Percentiles rank a stretch among this genome's conserved stretches.
phyloP scores from a whole-genome alignment of 139 green algal species.

The Chlorella ohadii region DNA sequence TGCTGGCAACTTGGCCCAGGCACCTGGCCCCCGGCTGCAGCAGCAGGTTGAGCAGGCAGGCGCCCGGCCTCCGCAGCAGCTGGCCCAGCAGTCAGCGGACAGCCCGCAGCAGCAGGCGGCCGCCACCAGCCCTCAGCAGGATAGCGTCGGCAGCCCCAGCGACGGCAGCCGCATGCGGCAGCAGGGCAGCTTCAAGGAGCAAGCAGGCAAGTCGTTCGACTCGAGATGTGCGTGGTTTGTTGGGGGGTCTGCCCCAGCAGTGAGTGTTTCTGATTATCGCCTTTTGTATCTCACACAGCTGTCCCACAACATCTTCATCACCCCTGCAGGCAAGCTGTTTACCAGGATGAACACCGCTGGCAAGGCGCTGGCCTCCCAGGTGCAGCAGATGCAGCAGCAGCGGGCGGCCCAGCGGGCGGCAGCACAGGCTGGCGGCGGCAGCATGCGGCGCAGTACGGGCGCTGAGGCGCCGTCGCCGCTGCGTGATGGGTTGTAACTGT shows the following conservation, averaged over 20 bases:
- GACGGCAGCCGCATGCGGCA: slow-evolving; percentile 4
- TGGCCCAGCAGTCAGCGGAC: background rate
- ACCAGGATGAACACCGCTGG: slow-evolving; percentile 4
- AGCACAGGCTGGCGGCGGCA: background rate
- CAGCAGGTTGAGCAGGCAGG: too few species aligned
- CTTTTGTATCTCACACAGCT: too few species aligned
- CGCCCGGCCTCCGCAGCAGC: too few species aligned
- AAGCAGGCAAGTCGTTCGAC: background rate
- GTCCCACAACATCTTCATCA: too few species aligned
- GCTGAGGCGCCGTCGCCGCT: too few species aligned
- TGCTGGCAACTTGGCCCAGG: background rate
- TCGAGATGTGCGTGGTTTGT: background rate
- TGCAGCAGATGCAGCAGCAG: slow-evolving; percentile 30
- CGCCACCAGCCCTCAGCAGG: background rate
- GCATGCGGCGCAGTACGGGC: background rate
- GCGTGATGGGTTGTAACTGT: too few species aligned
- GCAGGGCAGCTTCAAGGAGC: slow-evolving; percentile 7
- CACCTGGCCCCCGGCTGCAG: background rate
- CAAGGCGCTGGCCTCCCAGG: slow-evolving; percentile 16
- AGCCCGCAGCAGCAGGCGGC: background rate
- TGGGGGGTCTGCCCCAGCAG: too few species aligned
- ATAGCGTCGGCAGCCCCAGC: too few species aligned
- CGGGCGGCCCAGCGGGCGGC: background rate
- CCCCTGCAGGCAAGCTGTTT: slow-evolving; percentile 5
- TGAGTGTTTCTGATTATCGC: too few species aligned